These are phyloP conservation scores for Trichoderma aggressivum DNA, from an alignment of 2,329 filamentous ascomycete genomes.

Conservation along the genomic window DNA sequence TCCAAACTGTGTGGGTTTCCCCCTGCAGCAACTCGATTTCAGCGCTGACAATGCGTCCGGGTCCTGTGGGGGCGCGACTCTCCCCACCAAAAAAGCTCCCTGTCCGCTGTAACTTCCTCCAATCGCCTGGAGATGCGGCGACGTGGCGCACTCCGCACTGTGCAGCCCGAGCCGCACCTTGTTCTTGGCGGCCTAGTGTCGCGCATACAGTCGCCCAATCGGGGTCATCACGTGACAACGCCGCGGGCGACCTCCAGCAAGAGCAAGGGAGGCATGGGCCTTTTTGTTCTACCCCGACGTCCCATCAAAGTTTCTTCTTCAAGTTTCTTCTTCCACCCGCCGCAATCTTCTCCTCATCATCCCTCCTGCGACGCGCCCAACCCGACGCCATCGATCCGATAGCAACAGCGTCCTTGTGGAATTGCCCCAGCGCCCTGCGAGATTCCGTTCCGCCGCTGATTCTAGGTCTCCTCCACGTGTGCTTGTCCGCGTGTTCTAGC, in stretches of 20 bases:
- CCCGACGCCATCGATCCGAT: conserved; percentile 12
- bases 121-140: background rate
- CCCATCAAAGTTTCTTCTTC: conserved; percentile 15
- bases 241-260: background rate
- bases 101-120: background rate
- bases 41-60: background rate
- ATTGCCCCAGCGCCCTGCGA: background rate
- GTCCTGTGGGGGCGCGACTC: background rate
- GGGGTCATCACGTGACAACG: conserved; percentile 4
- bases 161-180: background rate
- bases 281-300: conserved; percentile 4
- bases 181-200: conserved; percentile 4
- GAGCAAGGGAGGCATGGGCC: conserved; percentile 4
- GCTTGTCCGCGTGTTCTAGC: background rate
- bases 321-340: conserved; percentile 14
- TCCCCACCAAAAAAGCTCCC: background rate
- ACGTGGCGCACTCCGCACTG: background rate
- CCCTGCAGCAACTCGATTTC: background rate
- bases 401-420: background rate
- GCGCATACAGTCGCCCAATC: conserved; percentile 2
- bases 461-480: background rate
- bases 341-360: background rate
- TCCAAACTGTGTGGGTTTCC: background rate
- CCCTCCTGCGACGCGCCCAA: conserved; percentile 12
- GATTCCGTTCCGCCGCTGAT: background rate